phyloP scores from a whole-genome alignment of 1,139 yeast genomes.

The Blastobotrys niveus region DNA sequence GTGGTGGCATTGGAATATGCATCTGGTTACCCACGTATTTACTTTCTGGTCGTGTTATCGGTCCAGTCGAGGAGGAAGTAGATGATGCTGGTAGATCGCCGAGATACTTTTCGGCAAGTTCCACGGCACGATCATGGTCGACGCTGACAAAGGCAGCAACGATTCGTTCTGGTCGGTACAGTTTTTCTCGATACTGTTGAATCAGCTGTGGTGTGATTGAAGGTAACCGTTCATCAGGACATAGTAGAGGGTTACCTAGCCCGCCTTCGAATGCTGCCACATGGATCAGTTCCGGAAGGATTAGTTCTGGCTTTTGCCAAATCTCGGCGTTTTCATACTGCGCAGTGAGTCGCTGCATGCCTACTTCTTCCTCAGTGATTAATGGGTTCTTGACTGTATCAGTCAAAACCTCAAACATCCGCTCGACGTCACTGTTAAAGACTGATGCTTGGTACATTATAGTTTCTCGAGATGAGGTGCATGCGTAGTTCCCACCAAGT shows the following conservation, averaged over 20 bases:
- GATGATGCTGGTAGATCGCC: constrained; percentile 44
- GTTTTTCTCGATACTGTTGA: constrained; percentile 54
- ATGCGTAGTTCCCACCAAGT: constrained; percentile 91
- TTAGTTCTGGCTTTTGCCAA: constrained; percentile 76
- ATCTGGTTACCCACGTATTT: constrained; percentile 15
- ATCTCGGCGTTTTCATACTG: constrained; percentile 79
- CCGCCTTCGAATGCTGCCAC: constrained; percentile 75
- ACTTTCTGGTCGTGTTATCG: constrained; percentile 8
- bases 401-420: constrained; percentile 72
- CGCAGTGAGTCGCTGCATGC: constrained; percentile 69
- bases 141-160: constrained; percentile 90
- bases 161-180: constrained; percentile 74
- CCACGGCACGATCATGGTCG: constrained; percentile 62
- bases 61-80: not conserved
- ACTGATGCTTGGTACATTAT: constrained; percentile 93
- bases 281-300: constrained; percentile 83
- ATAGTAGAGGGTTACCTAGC: constrained; percentile 78
- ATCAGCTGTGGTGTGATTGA: constrained; percentile 50
- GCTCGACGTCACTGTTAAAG: constrained; percentile 77
- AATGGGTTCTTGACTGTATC: constrained; percentile 73
- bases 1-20: constrained; percentile 27
- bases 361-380: constrained; percentile 62
- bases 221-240: constrained; percentile 66
- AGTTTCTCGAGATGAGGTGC: constrained; percentile 88
- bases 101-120: constrained; percentile 55